A percentile compares a stretch with the other conserved stretches of the same genome.
Evolutionary conservation across 805 yeast genomes (phyloP).

Genomic region (Saccharomyces jurei): DNA sequence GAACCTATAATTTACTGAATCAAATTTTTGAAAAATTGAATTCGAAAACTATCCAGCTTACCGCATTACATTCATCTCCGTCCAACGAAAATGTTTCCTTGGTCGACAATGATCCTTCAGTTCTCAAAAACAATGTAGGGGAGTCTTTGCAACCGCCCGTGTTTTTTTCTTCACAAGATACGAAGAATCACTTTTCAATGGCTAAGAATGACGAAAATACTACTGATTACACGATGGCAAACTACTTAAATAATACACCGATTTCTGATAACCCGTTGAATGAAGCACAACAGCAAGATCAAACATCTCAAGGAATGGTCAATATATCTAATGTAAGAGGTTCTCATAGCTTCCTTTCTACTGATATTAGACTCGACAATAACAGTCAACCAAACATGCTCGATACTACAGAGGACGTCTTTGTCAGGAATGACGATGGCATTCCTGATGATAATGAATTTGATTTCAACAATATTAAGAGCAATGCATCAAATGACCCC

Average conservation of each 20-base stretch:
- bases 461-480: slow-evolving; percentile 2
- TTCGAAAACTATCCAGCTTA: slow-evolving; percentile 52
- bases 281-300: background rate
- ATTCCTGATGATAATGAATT: slow-evolving; percentile 1
- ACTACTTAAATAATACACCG: background rate
- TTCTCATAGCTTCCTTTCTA: background rate
- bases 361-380: background rate
- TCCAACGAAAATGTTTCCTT: background rate
- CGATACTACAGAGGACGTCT: background rate
- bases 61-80: slow-evolving; percentile 16
- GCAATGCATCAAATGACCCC: slow-evolving; percentile 1
- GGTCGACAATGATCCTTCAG: background rate
- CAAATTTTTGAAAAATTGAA: slow-evolving; percentile 74
- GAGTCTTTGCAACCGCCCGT: background rate
- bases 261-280: background rate
- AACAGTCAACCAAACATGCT: background rate
- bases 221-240: background rate
- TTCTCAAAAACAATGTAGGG: background rate
- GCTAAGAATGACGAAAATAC: background rate
- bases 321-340: background rate
- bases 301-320: background rate
- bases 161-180: background rate
- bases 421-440: background rate
- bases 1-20: slow-evolving; percentile 74
- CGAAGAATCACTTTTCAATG: background rate